Evolutionary conservation across 1,139 yeast genomes (phyloP).

Genomic region (Wickerhamomyces sp.): DNA sequence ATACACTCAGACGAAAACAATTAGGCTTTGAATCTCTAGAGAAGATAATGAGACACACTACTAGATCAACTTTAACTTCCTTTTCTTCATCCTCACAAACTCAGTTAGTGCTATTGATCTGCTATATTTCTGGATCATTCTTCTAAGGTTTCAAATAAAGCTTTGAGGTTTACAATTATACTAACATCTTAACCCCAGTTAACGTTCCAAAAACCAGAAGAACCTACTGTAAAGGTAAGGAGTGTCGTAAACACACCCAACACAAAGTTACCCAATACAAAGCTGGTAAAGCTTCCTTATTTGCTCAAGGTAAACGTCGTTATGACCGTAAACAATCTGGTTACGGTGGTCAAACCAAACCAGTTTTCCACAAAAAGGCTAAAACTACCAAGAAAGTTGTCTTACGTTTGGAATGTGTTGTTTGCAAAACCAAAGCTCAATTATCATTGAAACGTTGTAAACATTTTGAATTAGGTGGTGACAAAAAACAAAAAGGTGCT

Average conservation of each 20-base stretch:
- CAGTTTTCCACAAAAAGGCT: slow-evolving; percentile 99
- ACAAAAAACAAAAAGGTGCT: slow-evolving; percentile 99
- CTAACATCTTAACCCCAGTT: slow-evolving; percentile 46
- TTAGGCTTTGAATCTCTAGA: no score
- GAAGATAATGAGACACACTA: no score
- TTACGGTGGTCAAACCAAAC: slow-evolving; percentile 99
- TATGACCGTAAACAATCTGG: slow-evolving; percentile 99
- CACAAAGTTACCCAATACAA: slow-evolving; percentile 99
- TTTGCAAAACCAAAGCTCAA: slow-evolving; percentile 99
- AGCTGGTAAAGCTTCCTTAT: slow-evolving; percentile 99
- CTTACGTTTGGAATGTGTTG: slow-evolving; percentile 97
- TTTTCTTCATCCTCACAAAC: no score
- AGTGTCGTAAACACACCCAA: slow-evolving; percentile 99
- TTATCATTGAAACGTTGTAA: slow-evolving; percentile 98
- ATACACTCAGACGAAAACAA: no score
- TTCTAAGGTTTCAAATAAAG: no score
- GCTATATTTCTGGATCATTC: no score
- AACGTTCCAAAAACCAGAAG: slow-evolving; percentile 99
- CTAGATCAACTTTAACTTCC: no score
- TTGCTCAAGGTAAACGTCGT: slow-evolving; percentile 99
- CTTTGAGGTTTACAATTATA: slow-evolving; percentile 6
- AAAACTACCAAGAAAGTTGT: slow-evolving; percentile 99
- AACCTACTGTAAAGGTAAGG: slow-evolving; percentile 99
- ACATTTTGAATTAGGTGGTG: slow-evolving; percentile 99
- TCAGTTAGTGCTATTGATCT: no score